These are phyloP conservation scores for Mortierella hygrophila DNA, from an alignment of 192 early-diverging fungal genomes.

Conservation along the genomic window DNA sequence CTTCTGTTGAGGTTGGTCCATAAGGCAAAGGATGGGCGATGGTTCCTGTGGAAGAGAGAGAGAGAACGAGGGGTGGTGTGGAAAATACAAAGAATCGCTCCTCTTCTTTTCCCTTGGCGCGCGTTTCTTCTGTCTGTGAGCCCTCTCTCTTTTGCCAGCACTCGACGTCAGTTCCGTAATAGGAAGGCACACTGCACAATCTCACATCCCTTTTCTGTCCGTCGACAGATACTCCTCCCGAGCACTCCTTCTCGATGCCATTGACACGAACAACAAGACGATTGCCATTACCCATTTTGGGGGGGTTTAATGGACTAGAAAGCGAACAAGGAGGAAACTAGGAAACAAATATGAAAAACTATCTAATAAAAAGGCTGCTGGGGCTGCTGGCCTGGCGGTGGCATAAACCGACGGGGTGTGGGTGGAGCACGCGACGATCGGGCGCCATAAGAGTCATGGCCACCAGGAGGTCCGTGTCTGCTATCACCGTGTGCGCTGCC, in stretches of 20 bases:
- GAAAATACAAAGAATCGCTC: background rate
- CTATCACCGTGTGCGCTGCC: slow-evolving; percentile 29
- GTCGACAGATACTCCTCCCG: background rate
- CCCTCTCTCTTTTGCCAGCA: background rate
- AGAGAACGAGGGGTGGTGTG: background rate
- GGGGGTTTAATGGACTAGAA: background rate
- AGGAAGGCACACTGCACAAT: background rate
- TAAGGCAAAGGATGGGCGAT: background rate
- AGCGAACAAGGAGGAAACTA: background rate
- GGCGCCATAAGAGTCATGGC: slow-evolving; percentile 39
- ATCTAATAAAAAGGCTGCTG: slow-evolving; percentile 39
- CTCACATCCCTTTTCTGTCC: background rate
- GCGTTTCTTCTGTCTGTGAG: background rate
- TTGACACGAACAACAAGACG: background rate
- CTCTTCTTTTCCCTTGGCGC: background rate
- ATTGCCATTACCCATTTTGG: background rate
- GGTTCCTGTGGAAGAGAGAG: background rate
- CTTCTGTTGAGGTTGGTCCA: background rate
- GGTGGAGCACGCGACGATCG: slow-evolving; percentile 51
- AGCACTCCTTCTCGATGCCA: background rate
- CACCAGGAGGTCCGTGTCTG: slow-evolving; percentile 30
- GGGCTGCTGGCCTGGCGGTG: slow-evolving; percentile 48
- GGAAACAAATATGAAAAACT: slow-evolving; percentile 10
- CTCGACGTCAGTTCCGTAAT: background rate
- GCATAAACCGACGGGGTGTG: slow-evolving; percentile 51